Evolutionary conservation across 2,329 filamentous ascomycete species (phyloP).

Genomic region (Nothopassalora personata): DNA sequence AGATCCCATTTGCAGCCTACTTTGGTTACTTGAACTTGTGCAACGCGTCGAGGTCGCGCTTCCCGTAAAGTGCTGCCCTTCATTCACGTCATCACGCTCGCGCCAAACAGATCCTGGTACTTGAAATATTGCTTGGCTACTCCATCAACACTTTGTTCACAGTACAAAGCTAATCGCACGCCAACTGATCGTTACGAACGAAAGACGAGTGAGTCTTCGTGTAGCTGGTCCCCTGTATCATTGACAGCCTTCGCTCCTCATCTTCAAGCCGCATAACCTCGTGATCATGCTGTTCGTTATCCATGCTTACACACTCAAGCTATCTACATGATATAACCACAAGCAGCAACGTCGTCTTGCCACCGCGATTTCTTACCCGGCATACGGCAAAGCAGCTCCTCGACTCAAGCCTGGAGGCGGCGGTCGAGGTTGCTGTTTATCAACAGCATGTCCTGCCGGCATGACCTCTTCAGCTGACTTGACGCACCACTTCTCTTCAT

Average conservation of each 20-base stretch:
- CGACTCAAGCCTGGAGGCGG: constrained; percentile 15
- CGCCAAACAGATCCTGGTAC: neutral
- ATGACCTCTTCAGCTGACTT: neutral
- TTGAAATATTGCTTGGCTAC: neutral
- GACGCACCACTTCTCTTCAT: constrained; percentile 29
- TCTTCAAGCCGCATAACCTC: too few relatives aligned
- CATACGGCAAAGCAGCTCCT: constrained; percentile 8
- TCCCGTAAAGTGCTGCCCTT: neutral
- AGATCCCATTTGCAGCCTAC: neutral
- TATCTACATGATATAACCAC: too few relatives aligned
- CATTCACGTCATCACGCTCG: neutral
- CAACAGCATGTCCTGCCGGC: neutral
- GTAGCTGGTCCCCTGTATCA: too few relatives aligned
- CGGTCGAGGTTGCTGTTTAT: neutral
- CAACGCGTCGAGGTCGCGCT: neutral
- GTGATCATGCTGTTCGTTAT: too few relatives aligned
- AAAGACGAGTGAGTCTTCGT: too few relatives aligned
- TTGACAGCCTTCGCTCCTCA: too few relatives aligned
- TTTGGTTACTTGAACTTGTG: neutral
- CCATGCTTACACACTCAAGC: too few relatives aligned
- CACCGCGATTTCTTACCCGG: neutral
- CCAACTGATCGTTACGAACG: too few relatives aligned
- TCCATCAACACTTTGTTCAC: too few relatives aligned
- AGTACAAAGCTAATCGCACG: too few relatives aligned
- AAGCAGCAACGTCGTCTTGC: too few relatives aligned